Evolutionary conservation across 345 rosid species (phyloP), one percentile per base, ranked within the genome.

Genomic region (Schrenkiella parvula): DNA sequence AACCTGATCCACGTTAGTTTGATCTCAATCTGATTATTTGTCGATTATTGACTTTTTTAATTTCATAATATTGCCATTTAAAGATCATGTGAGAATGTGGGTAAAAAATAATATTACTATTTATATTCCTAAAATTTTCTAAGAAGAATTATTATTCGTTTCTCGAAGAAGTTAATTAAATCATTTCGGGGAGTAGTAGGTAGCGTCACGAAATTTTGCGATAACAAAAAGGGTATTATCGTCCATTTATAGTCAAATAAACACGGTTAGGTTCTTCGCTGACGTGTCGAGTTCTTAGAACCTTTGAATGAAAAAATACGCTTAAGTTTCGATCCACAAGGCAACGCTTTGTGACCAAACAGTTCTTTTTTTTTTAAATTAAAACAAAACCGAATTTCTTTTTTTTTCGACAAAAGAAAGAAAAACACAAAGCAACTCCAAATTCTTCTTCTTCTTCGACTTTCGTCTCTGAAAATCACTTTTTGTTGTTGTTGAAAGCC

Each of bases 281-380:
- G 69, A 68, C 58, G 74, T 75, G 79, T 75, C 79, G 31, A 8
- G 47, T 74, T 47, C 23, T 28, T 1, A 61, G 78, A 66, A 66
- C 29, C 66, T 73, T 65, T 46, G 59, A 73, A 73, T 34, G 51
- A 55, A 21, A 61, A 35, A 44, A 53, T 5, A 64, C 75, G 44
- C 62, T 57, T 15, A 42, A 21, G 42, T 67, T 68, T 64, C 71
- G 56, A 46, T 56, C 52, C 53, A 74, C 66, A 68, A 75, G 73
- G 79, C 74, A 75, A 42, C 79, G 79, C 28, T 75, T 68, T 61
- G 74, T 75, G 74, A 75, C 79, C 79, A 75, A 75, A 75, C 74
- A 75, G 69, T 53, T 53, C 34, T 61, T 39, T 74, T 37, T 3
- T 31, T 22, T 44, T 54, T n/a, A n/a, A n/a, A 15, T 42, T 15